Base-by-base conservation (phyloP, 78 protist species). In the Polysphondylium violaceum region DNA sequence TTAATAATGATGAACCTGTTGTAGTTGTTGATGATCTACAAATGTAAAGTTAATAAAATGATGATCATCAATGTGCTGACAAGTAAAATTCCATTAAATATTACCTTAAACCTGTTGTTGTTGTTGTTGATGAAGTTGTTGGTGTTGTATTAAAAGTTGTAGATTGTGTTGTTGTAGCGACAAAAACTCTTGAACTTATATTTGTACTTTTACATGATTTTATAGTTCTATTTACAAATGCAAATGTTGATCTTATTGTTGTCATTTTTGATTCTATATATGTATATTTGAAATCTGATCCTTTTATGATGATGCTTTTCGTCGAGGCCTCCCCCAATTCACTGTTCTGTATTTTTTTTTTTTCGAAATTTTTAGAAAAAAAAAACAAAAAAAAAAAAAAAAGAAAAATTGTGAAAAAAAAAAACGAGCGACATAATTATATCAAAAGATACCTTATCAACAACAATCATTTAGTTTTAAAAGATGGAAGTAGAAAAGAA, bases 401-500 rank as follows among this genome's bases (percentile, higher is more conserved):
- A 38, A 64, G 21, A 64, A 35, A 35, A 64, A 14, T 36, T 36
- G 38, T 36, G 38, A 64, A 19, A n/a, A 0, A 1, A 36, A 19
- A 64, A 36, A 35, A 31, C 2, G 0, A 33, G 33, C 27, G 33
- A 64, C 31, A 55, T 19, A 19, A 55, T 17, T 14, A 14, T 47
- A 47, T 8, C 11, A 14, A 14, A 11, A 47, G 8, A 47, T 47
- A 47, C 11, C 8, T n/a, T n/a, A n/a, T n/a, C n/a, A n/a, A n/a
- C n/a, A n/a, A n/a, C n/a, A n/a, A n/a, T n/a, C n/a, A n/a, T n/a
- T 14, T 47, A 14, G 19, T 67, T 40, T 19, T 38, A 29, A 41
- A 40, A 67, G 11, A 64, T 64, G 38, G 60, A 65, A 38, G 27
- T 8, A 25, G 64, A 58, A 44, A 61, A 65, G 38, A 65, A 36